Percentiles rank a stretch among this genome's conserved stretches.
phyloP scores from a whole-genome alignment of 768 basidiomycete genomes.

The Russula dissimulans region DNA sequence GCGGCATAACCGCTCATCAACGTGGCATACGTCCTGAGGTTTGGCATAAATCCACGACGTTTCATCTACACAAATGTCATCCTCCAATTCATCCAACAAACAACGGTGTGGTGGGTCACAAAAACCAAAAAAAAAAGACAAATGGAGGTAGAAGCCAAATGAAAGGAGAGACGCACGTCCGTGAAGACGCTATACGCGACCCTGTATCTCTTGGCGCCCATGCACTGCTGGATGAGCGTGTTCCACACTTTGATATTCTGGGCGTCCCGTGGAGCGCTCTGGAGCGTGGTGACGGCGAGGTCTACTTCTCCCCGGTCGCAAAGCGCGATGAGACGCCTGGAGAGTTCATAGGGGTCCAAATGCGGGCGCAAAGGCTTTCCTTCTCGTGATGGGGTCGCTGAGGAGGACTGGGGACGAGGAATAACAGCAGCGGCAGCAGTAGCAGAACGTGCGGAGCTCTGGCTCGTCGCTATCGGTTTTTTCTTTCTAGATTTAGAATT shows the following conservation, averaged over 20 bases:
- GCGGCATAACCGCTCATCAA: constrained; percentile 56
- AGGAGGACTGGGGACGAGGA: neutral
- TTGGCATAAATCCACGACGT: constrained; percentile 67
- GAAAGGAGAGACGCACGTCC: constrained; percentile 41
- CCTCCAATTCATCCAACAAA: too few species aligned
- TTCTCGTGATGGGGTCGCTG: neutral
- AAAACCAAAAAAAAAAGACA: too few species aligned
- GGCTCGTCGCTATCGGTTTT: too few species aligned
- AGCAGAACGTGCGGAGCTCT: neutral
- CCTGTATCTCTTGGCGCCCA: constrained; percentile 48
- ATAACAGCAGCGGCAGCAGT: neutral
- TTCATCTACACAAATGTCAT: constrained; percentile 53
- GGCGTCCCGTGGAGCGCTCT: constrained; percentile 59
- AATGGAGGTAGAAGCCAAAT: neutral
- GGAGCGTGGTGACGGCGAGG: constrained; percentile 56
- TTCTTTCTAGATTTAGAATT: too few species aligned
- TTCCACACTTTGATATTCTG: constrained; percentile 77
- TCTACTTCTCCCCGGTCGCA: constrained; percentile 47
- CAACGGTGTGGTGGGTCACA: too few species aligned
- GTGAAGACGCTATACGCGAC: constrained; percentile 56
- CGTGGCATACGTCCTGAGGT: constrained; percentile 55
- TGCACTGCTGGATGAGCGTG: constrained; percentile 57
- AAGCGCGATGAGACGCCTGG: constrained; percentile 47
- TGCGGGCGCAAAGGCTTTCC: neutral
- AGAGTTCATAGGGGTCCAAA: constrained; percentile 55